These are phyloP conservation scores for Pleurotus tuber-regium DNA, from an alignment of 768 basidiomycete species.

Conservation along the genomic window DNA sequence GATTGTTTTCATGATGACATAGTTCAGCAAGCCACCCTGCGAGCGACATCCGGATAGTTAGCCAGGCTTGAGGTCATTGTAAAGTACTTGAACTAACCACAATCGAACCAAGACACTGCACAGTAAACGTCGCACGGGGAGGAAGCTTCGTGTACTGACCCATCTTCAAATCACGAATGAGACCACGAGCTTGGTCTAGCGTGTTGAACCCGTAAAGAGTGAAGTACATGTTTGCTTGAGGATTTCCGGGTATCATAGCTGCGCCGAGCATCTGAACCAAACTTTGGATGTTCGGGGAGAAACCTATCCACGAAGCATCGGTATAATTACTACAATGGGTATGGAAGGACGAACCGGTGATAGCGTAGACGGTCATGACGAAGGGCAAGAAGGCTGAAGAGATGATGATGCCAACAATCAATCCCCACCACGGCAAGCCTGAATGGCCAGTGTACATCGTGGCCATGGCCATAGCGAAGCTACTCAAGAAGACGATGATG, in stretches of 20 bases:
- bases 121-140: conserved; percentile 60
- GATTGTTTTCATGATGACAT: conserved; percentile 58
- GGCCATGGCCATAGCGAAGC: conserved; percentile 51
- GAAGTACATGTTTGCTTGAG: conserved; percentile 50
- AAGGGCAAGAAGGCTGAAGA: conserved; percentile 49
- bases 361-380: conserved; percentile 51
- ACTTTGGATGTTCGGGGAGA: conserved; percentile 28
- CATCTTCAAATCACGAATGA: conserved; percentile 63
- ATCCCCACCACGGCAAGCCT: conserved; percentile 59
- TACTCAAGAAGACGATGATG: conserved; percentile 36
- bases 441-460: conserved; percentile 52
- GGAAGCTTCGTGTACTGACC: conserved; percentile 57
- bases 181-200: conserved; percentile 43
- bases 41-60: neutral
- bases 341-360: conserved; percentile 39
- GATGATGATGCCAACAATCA: conserved; percentile 51
- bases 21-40: conserved; percentile 36
- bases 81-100: conserved; percentile 39
- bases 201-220: conserved; percentile 45
- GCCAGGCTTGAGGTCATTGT: neutral
- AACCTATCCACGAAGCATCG: no score
- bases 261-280: conserved; percentile 46
- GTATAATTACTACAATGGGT: no score
- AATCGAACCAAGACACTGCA: conserved; percentile 55
- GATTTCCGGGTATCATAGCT: conserved; percentile 44